Evolutionary conservation across 2,329 filamentous ascomycete genomes (phyloP), one percentile per base, ranked within the genome.

Genomic region (Diaporthe amygdali): DNA sequence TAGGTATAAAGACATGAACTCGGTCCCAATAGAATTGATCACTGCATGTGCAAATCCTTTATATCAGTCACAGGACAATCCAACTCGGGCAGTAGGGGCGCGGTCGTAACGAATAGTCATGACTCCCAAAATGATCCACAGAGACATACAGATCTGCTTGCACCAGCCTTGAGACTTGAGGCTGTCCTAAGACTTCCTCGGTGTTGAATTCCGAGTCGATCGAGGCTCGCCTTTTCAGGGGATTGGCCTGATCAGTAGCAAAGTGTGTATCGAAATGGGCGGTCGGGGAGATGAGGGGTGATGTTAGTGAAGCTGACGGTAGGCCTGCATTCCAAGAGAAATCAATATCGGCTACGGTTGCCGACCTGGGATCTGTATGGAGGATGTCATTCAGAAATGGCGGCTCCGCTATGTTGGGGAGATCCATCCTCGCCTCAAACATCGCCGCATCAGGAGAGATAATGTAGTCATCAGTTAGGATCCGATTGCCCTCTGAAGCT

Each of bases 1-100:
- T 73, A 1, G 75, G 74, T 9, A 73, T 47, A 2, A 74, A 74
- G 4, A 71, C 55, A 25, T 76, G 74, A 0, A 76, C 70, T 5
- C 75, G 54, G 51, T 76, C 74, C 61, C 74, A 75, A 37, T 73
- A 76, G 2, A 76, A 55, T 32, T 75, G 75, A 37, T 76, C 68
- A 7, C 75, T 76, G 15, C 12, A 41, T 17, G 15, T 12, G 15
- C 4, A 1, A 34, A 41, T 22, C 2, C 8, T 15, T n/a, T 12
- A 47, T 6, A 5, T 20, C 70, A 75, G 47, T 71, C 17, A 71
- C 71, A 25, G 70, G 71, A 41, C 66, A 49, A 54, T 44, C 7
- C 30, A 12, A 56, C 22, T 17, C 3, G 3, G 6, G 20, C 34
- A 20, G 25, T 3, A 1, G 12, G 47, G 9, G 4, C 25, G n/a